Conservation (phyloP, 805 yeast genomes). For the Kluyveromyces siamensis region DNA sequence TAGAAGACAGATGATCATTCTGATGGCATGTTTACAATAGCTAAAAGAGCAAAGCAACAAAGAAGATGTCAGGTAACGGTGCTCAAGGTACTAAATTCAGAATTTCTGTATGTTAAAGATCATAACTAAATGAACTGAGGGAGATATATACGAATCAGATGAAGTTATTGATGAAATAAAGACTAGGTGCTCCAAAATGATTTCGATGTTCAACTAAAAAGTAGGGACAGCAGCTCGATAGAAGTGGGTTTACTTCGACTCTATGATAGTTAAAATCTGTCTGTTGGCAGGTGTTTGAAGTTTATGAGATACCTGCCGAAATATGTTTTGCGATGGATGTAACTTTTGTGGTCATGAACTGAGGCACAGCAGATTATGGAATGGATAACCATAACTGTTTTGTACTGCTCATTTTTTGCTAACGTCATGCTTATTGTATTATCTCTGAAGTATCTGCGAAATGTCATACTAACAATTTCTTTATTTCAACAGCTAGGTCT, state of each 20-base stretch:
- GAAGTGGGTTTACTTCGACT: not conserved
- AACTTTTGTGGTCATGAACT: not conserved
- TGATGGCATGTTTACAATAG: not conserved
- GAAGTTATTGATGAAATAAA: not conserved
- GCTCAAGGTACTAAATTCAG: constrained; percentile 99
- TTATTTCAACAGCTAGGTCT: constrained; percentile 72
- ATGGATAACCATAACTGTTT: too few relatives aligned
- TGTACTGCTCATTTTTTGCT: too few relatives aligned
- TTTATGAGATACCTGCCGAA: too few relatives aligned
- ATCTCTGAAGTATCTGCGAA: not conserved
- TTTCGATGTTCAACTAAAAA: not conserved
- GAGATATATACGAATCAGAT: not conserved
- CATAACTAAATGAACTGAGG: not conserved
- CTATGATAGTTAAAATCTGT: too few relatives aligned
- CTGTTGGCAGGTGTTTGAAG: too few relatives aligned
- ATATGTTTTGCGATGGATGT: not conserved
- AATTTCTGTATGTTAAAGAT: constrained; percentile 77
- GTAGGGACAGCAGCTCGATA: not conserved
- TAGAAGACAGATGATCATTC: not conserved
- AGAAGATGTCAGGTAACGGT: constrained; percentile 80
- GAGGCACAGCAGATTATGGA: too few relatives aligned
- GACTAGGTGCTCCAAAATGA: not conserved
- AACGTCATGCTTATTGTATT: not conserved
- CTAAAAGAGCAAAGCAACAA: constrained; percentile 10
- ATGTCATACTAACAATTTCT: constrained; percentile 11